Conservation (phyloP, 2,329 filamentous ascomycete species). For the Paracoccidioides lutzii region DNA sequence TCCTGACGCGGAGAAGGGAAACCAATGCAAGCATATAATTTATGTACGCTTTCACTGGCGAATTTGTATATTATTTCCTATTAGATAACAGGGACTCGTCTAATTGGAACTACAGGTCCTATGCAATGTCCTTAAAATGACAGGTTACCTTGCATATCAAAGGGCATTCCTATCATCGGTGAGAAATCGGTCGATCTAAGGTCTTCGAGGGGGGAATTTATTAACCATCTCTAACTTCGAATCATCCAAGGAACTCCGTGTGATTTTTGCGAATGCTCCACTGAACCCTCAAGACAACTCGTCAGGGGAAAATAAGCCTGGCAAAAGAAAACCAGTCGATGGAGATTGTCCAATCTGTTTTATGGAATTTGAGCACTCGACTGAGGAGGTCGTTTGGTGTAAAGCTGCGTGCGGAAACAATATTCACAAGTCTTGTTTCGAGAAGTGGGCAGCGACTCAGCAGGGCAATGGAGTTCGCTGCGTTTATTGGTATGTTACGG, state of each 20-base stretch:
- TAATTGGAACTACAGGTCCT: constrained; percentile 33
- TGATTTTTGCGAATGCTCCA: constrained; percentile 43
- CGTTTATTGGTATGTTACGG: constrained; percentile 31
- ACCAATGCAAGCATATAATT: constrained; percentile 52
- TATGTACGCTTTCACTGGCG: constrained; percentile 33
- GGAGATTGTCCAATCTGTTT: constrained; percentile 54
- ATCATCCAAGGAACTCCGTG: constrained; percentile 37
- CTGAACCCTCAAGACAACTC: constrained; percentile 32
- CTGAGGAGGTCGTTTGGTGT: constrained; percentile 44
- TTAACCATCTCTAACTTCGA: not conserved
- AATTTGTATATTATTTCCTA: not conserved
- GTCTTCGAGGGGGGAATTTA: not conserved
- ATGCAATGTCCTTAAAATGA: constrained; percentile 44
- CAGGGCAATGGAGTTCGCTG: constrained; percentile 23
- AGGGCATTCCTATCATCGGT: constrained; percentile 44
- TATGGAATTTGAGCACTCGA: constrained; percentile 38
- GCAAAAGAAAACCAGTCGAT: constrained; percentile 45
- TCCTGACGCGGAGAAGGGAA: constrained; percentile 41
- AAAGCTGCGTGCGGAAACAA: constrained; percentile 50
- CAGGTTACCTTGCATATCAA: constrained; percentile 45
- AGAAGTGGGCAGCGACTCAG: constrained; percentile 36
- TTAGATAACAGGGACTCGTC: not conserved
- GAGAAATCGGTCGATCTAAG: constrained; percentile 9
- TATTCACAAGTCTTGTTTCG: constrained; percentile 45
- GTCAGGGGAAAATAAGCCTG: constrained; percentile 24